Conservation (phyloP, 2,329 filamentous ascomycete species). For the Penicillium concentricum region DNA sequence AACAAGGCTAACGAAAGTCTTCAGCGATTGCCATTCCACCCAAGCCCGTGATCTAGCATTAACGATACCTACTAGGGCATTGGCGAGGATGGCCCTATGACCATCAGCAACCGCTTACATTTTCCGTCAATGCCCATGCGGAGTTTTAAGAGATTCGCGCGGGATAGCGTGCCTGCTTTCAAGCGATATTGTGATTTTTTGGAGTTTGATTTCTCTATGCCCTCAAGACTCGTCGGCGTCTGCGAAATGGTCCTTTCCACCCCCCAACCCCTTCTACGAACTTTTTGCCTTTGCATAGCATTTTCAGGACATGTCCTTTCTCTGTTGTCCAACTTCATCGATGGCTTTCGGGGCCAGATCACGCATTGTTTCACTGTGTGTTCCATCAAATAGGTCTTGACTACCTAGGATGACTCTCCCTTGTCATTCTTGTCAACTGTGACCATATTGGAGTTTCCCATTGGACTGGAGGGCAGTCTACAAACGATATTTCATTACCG, state of each 20-base stretch:
- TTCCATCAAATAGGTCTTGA: neutral
- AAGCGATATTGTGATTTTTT: conserved; percentile 16
- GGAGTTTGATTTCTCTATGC: conserved; percentile 14
- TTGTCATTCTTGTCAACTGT: too few species aligned
- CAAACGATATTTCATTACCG: conserved; percentile 18
- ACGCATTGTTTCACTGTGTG: neutral
- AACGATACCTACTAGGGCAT: conserved; percentile 6
- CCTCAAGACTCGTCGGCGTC: conserved; percentile 11
- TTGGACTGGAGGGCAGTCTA: conserved; percentile 14
- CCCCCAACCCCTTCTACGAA: neutral
- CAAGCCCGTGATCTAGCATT: conserved; percentile 3
- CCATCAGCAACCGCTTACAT: neutral
- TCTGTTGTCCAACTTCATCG: neutral
- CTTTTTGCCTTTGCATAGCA: conserved; percentile 7
- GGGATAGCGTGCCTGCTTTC: conserved; percentile 16
- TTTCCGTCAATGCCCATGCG: conserved; percentile 3
- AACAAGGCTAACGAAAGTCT: neutral
- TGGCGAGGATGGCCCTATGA: neutral
- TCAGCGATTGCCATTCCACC: neutral
- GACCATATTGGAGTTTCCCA: too few species aligned
- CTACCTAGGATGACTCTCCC: neutral
- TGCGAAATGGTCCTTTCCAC: conserved; percentile 9
- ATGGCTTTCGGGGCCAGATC: neutral
- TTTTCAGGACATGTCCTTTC: conserved; percentile 4
- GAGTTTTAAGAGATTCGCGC: conserved; percentile 12